Percentiles rank a stretch among this genome's conserved stretches.
Conservation (phyloP, 1,284 basidiomycete genomes). For the Uromyces viciae-fabae region DNA sequence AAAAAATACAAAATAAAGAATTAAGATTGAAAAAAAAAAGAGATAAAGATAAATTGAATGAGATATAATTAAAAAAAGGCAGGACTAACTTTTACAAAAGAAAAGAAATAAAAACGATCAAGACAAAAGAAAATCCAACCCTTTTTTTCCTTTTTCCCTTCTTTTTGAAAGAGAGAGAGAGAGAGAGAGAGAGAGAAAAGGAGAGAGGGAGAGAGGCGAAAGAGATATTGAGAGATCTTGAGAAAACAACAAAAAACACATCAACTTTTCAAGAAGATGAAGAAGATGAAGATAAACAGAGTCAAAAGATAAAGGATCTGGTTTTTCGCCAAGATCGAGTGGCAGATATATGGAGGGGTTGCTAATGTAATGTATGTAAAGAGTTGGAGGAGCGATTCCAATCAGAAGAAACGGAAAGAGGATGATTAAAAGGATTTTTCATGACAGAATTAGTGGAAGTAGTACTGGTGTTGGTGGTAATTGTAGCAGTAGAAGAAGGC, state of each 20-base stretch:
- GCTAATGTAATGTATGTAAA: conserved; percentile 7
- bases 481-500: neutral
- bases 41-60: too few relatives aligned
- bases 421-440: neutral
- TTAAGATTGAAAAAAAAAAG: too few relatives aligned
- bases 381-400: conserved; percentile 1
- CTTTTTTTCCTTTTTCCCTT: too few relatives aligned
- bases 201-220: neutral
- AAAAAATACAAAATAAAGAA: too few relatives aligned
- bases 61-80: too few relatives aligned
- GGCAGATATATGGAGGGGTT: neutral
- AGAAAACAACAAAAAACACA: neutral
- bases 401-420: neutral
- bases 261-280: neutral
- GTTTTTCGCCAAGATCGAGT: neutral
- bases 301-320: neutral
- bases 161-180: neutral
- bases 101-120: too few relatives aligned
- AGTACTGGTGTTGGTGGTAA: neutral
- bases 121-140: too few relatives aligned
- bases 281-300: neutral
- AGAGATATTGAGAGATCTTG: neutral
- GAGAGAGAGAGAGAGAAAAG: neutral
- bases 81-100: too few relatives aligned
- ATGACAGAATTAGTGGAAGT: neutral